phyloP scores from a whole-genome alignment of 176 grass and related monocot species.

The Guadua angustifolia region DNA sequence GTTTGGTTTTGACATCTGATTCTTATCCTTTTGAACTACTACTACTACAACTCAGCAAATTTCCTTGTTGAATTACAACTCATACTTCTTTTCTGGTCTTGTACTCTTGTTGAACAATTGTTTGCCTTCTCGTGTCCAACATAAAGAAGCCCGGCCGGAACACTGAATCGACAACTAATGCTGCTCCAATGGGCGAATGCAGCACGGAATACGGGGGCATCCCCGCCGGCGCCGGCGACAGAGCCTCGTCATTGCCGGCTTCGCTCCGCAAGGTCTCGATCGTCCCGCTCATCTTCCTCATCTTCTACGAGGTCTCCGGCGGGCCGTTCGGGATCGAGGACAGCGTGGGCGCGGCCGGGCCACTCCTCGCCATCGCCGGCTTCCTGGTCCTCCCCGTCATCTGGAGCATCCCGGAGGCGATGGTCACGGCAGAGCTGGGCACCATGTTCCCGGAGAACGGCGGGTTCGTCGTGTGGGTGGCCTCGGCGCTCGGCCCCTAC shows the following conservation, averaged over 20 bases:
- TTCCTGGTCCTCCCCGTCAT: background rate
- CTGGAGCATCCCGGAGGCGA: background rate
- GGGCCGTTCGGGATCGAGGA: background rate
- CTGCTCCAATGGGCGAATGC: slow-evolving; percentile 48
- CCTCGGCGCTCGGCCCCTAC: background rate
- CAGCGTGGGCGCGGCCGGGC: background rate
- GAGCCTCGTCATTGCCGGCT: background rate
- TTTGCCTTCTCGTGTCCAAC: background rate
- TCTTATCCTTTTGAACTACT: too few relatives aligned
- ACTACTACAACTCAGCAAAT: too few relatives aligned
- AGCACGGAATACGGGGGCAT: slow-evolving; percentile 43
- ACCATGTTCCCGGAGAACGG: background rate
- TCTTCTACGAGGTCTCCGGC: background rate
- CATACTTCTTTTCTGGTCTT: background rate
- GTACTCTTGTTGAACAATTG: background rate
- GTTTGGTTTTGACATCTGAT: too few relatives aligned
- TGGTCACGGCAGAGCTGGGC: too few relatives aligned
- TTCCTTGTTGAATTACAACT: background rate
- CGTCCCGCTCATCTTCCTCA: background rate
- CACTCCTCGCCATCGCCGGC: too few relatives aligned
- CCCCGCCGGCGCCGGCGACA: slow-evolving; percentile 14
- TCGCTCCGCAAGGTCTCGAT: slow-evolving; percentile 4
- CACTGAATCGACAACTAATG: background rate
- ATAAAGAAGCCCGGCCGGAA: slow-evolving; percentile 50
- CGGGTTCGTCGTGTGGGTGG: background rate